phyloP scores from a whole-genome alignment of 2,329 filamentous ascomycete genomes.

The Ophiostoma australiae region DNA sequence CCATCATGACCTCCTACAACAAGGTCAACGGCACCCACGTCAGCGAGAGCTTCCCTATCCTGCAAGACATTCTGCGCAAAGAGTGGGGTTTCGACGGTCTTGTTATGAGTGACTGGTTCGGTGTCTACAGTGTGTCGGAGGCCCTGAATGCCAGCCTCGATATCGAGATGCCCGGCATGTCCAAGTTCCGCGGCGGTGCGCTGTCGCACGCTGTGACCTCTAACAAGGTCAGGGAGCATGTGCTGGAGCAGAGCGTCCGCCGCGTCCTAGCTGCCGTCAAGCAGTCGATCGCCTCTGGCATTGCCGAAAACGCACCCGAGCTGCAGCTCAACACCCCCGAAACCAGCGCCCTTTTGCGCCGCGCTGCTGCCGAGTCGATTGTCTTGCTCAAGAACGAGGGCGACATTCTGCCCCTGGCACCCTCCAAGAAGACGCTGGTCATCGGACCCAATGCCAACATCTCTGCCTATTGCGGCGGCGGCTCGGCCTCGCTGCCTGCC shows the following conservation, averaged over 20 bases:
- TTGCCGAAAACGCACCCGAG: constrained; percentile 24
- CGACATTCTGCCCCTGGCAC: constrained; percentile 46
- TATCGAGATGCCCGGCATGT: constrained; percentile 35
- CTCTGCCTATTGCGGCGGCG: constrained; percentile 31
- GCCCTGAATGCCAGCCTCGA: constrained; percentile 30
- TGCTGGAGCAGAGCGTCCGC: constrained; percentile 32
- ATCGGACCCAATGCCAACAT: constrained; percentile 49
- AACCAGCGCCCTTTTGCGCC: constrained; percentile 23
- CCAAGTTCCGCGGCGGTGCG: constrained; percentile 30
- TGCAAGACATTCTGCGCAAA: constrained; percentile 36
- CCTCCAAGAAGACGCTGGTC: constrained; percentile 41
- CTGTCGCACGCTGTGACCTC: constrained; percentile 19
- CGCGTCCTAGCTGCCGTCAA: constrained; percentile 31
- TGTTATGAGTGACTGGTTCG: constrained; percentile 40
- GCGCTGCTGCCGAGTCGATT: constrained; percentile 24
- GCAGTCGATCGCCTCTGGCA: background rate
- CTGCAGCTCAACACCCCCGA: constrained; percentile 19
- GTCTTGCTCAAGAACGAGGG: constrained; percentile 46
- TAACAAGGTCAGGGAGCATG: constrained; percentile 29
- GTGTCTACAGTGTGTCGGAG: constrained; percentile 31
- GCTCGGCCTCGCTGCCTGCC: constrained; percentile 33
- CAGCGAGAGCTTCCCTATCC: constrained; percentile 36
- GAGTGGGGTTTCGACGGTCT: constrained; percentile 39
- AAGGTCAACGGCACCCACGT: constrained; percentile 40
- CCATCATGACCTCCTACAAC: constrained; percentile 40